Conservation (phyloP, 2,329 filamentous ascomycete genomes). For the Reticulascus tulasneorum region DNA sequence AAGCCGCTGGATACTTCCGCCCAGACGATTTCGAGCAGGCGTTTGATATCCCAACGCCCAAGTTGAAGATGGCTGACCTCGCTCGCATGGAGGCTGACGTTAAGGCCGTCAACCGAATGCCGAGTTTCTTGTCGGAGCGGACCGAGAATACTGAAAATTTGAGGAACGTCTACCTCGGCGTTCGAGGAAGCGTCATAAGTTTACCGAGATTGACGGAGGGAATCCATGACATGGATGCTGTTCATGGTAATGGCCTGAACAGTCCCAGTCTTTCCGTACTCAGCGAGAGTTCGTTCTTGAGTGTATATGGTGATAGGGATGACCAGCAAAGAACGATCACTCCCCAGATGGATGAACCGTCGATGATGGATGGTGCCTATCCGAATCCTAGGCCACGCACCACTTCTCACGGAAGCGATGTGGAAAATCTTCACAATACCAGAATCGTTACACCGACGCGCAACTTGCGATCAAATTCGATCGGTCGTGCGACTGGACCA, state of each 20-base stretch:
- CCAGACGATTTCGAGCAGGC: slow-evolving; percentile 25
- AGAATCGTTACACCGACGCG: background rate
- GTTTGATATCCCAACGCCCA: slow-evolving; percentile 5
- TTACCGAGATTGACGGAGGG: slow-evolving; percentile 44
- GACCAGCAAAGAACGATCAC: slow-evolving; percentile 19
- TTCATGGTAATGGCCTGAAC: slow-evolving; percentile 33
- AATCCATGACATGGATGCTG: slow-evolving; percentile 28
- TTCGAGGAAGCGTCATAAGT: slow-evolving; percentile 44
- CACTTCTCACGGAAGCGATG: slow-evolving; percentile 1
- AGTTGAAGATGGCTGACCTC: slow-evolving; percentile 14
- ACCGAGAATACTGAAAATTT: slow-evolving; percentile 58
- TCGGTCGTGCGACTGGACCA: slow-evolving; percentile 23
- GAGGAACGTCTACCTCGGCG: slow-evolving; percentile 54
- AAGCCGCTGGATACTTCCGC: slow-evolving; percentile 33
- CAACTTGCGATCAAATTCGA: slow-evolving; percentile 23
- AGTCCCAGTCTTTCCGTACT: slow-evolving; percentile 62
- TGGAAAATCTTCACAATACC: background rate
- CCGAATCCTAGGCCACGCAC: slow-evolving; percentile 5
- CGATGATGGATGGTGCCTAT: slow-evolving; percentile 23
- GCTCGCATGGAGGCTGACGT: slow-evolving; percentile 23
- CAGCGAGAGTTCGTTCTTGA: slow-evolving; percentile 65
- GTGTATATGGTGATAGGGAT: slow-evolving; percentile 54
- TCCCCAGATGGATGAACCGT: slow-evolving; percentile 24
- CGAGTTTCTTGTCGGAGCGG: slow-evolving; percentile 59
- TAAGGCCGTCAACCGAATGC: slow-evolving; percentile 51